Percentiles rank a stretch among this genome's conserved stretches.
phyloP scores from a whole-genome alignment of 2,329 filamentous ascomycete genomes.

The Ploettnerulaceae sp. region DNA sequence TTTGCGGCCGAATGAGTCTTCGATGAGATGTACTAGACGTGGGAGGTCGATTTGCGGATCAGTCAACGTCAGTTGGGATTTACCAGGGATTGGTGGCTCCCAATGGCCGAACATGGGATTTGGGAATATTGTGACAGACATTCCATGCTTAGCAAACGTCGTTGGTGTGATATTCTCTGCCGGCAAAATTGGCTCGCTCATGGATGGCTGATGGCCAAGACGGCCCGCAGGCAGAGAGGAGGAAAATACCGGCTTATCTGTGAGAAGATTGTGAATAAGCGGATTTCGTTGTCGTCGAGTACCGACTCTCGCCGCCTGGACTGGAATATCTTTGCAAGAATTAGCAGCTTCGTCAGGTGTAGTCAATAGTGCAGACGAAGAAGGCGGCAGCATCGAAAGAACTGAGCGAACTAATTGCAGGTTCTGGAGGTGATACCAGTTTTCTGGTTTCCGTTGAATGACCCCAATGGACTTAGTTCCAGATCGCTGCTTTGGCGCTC shows the following conservation, averaged over 20 bases:
- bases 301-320: conserved; percentile 38
- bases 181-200: conserved; percentile 28
- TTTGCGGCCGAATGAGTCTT: conserved; percentile 85
- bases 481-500: not conserved
- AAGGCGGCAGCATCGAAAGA: conserved; percentile 71
- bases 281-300: conserved; percentile 66
- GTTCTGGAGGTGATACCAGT: conserved; percentile 59
- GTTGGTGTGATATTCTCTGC: conserved; percentile 45
- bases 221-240: conserved; percentile 78
- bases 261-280: conserved; percentile 90
- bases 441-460: conserved; percentile 14
- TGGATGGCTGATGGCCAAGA: conserved; percentile 37
- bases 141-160: conserved; percentile 85
- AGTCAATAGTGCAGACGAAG: conserved; percentile 83
- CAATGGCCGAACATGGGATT: conserved; percentile 62
- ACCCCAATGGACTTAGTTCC: not conserved
- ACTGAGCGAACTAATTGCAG: conserved; percentile 66
- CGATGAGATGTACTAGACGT: conserved; percentile 79
- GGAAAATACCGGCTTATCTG: conserved; percentile 88
- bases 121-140: conserved; percentile 81
- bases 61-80: conserved; percentile 62
- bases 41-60: conserved; percentile 79
- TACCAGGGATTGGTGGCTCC: conserved; percentile 57
- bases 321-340: conserved; percentile 33
- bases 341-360: conserved; percentile 76